Evolutionary conservation across 2,329 filamentous ascomycete species (phyloP).

Genomic region (Neofusicoccum sp.): DNA sequence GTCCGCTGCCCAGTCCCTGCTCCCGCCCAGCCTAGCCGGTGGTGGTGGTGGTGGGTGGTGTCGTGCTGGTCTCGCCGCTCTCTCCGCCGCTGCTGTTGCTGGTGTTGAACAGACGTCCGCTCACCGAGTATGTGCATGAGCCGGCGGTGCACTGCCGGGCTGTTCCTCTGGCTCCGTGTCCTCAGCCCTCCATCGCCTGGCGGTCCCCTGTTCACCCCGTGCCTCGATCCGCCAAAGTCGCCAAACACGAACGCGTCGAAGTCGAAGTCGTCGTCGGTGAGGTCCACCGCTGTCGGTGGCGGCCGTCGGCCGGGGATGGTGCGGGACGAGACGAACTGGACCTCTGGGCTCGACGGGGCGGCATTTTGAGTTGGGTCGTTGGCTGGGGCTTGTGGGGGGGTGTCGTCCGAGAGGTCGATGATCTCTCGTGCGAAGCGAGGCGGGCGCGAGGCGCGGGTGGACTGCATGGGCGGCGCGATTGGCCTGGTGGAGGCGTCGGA

Average conservation of each 20-base stretch:
- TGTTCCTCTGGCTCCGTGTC: slow-evolving; percentile 9
- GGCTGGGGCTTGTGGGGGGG: slow-evolving; percentile 23
- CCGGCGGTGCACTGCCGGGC: background rate
- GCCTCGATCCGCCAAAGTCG: background rate
- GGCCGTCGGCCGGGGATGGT: background rate
- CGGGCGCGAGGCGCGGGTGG: slow-evolving; percentile 34
- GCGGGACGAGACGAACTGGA: slow-evolving; percentile 47
- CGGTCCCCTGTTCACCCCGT: slow-evolving; percentile 4
- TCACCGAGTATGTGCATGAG: slow-evolving; percentile 13
- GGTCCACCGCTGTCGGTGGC: slow-evolving; percentile 1
- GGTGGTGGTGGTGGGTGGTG: too few species aligned
- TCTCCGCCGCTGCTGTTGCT: slow-evolving; percentile 2
- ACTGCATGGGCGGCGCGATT: slow-evolving; percentile 22
- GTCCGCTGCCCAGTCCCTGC: too few species aligned
- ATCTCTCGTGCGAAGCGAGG: slow-evolving; percentile 45
- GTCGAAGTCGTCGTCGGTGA: slow-evolving; percentile 18
- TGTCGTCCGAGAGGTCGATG: slow-evolving; percentile 44
- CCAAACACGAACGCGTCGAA: background rate
- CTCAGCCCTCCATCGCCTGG: slow-evolving; percentile 4
- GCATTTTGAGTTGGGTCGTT: slow-evolving; percentile 17
- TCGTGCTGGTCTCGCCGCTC: slow-evolving; percentile 1
- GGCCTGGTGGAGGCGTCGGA: slow-evolving; percentile 16
- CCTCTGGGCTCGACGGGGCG: slow-evolving; percentile 44
- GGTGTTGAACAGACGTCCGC: slow-evolving; percentile 9
- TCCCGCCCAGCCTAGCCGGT: too few species aligned